Evolutionary conservation across 768 basidiomycete species (phyloP), one percentile per base, ranked within the genome.

Genomic region (Amanita exitialis): DNA sequence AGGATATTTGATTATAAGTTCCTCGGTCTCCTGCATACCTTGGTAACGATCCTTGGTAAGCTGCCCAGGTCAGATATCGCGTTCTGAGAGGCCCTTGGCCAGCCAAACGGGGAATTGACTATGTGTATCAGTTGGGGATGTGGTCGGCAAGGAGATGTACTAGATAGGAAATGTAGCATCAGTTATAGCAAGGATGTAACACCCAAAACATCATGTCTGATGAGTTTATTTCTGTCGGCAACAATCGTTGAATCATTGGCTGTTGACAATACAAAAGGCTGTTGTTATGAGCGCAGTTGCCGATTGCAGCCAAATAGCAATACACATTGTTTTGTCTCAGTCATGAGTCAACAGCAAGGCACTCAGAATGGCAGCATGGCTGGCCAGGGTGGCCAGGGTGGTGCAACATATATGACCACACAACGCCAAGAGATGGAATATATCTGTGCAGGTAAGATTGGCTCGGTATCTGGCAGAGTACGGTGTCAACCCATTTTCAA

Each of bases 401-500:
- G 58, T 5, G 18, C n/a, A 9, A 54, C 61, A 18, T 72, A 67
- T 53, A 58, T 66, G 10, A 69, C 13, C 32, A 32, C 66, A 1
- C 70, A 69, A 1, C 70, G 71, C 52, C 66, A 74, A 63, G 83
- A 84, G 0, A 88, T 90, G 83, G 86, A 90, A 64, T 92, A 92
- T 58, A 74, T 87, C 34, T 92, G 90, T 60, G 90, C 90, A 59
- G 90, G 90, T 87, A 63, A 45, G 76, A 47, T 15, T 12, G 13
- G 3, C 16, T 21, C 15, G 34, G 27, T n/a, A 23, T 38, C 36
- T 32, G 25, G 20, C 15, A 18, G 8, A 28, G 12, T 27, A 41
- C 51, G 5, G 9, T 32, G 53, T 43, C 27, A 27, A 51, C 50
- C 21, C 59, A 59, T 59, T 30, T 48, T 47, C 35, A 34, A 61